phyloP scores from a whole-genome alignment of 768 basidiomycete species.

The Mrakia gelida region DNA sequence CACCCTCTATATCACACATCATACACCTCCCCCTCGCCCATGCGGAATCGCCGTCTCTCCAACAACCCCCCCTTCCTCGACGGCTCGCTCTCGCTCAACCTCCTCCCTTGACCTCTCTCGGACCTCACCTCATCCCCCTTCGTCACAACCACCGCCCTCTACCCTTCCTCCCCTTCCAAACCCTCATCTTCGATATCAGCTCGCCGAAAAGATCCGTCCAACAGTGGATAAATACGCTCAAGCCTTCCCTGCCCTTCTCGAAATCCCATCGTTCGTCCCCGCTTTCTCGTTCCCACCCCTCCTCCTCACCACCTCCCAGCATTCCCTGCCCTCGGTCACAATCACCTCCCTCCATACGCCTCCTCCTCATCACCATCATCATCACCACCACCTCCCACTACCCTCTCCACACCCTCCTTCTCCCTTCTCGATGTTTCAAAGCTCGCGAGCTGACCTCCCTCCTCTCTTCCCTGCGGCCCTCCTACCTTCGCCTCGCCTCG shows the following conservation, averaged over 20 bases:
- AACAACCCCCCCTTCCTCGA: not conserved
- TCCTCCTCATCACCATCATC: no score
- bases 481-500: not conserved
- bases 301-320: not conserved
- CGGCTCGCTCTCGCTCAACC: not conserved
- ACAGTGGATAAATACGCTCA: slow-evolving; percentile 92
- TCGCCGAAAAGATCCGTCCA: slow-evolving; percentile 94
- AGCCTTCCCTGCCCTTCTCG: slow-evolving; percentile 91
- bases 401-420: not conserved
- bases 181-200: slow-evolving; percentile 49
- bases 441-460: not conserved
- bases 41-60: not conserved
- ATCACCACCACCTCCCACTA: no score
- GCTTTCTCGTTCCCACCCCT: not conserved
- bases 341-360: no score
- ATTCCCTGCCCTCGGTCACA: no score
- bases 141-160: not conserved
- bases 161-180: not conserved
- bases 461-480: slow-evolving; percentile 18
- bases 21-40: not conserved
- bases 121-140: not conserved
- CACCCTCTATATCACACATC: not conserved
- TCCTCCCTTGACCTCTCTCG: not conserved
- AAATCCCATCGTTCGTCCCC: slow-evolving; percentile 84
- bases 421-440: no score